phyloP scores from a whole-genome alignment of 2,329 filamentous ascomycete genomes.

The Pseudofabraea citricarpa region DNA sequence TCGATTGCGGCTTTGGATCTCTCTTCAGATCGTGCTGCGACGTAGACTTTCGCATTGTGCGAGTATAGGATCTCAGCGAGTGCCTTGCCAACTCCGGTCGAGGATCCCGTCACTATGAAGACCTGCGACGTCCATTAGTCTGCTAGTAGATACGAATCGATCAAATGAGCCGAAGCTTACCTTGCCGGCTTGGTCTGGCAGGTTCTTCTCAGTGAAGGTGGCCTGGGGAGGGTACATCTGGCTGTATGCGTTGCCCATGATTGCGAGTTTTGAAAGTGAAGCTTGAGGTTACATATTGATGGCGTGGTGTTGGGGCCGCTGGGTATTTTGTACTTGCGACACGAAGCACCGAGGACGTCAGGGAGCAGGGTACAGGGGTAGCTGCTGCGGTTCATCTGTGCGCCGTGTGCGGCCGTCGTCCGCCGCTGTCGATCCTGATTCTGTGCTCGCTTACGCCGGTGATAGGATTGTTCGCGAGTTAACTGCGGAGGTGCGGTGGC shows the following conservation, averaged over 20 bases:
- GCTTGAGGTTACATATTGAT: too few relatives aligned
- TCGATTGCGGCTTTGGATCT: slow-evolving; percentile 35
- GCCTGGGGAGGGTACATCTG: slow-evolving; percentile 19
- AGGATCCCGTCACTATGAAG: slow-evolving; percentile 33
- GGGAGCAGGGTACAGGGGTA: too few relatives aligned
- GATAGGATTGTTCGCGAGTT: too few relatives aligned
- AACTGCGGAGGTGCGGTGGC: too few relatives aligned
- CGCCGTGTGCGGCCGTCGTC: too few relatives aligned
- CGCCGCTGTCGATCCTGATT: too few relatives aligned
- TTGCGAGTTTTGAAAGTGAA: not conserved
- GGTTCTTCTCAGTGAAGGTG: slow-evolving; percentile 27
- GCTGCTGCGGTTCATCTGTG: too few relatives aligned
- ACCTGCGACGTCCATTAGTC: slow-evolving; percentile 18
- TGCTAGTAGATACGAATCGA: not conserved
- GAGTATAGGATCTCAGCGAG: slow-evolving; percentile 34
- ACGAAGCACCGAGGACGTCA: too few relatives aligned
- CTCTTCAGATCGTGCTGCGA: slow-evolving; percentile 34
- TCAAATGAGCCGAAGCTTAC: slow-evolving; percentile 6
- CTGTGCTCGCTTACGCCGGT: too few relatives aligned
- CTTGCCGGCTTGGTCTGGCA: slow-evolving; percentile 26
- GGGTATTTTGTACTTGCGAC: too few relatives aligned
- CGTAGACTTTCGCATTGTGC: slow-evolving; percentile 38
- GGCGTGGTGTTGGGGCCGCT: too few relatives aligned
- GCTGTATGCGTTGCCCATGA: slow-evolving; percentile 13
- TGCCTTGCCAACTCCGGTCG: slow-evolving; percentile 34